A percentile compares a stretch with the other conserved stretches of the same genome.
phyloP scores from a whole-genome alignment of 352 stramenopile species.

The Pythium aquatile region DNA sequence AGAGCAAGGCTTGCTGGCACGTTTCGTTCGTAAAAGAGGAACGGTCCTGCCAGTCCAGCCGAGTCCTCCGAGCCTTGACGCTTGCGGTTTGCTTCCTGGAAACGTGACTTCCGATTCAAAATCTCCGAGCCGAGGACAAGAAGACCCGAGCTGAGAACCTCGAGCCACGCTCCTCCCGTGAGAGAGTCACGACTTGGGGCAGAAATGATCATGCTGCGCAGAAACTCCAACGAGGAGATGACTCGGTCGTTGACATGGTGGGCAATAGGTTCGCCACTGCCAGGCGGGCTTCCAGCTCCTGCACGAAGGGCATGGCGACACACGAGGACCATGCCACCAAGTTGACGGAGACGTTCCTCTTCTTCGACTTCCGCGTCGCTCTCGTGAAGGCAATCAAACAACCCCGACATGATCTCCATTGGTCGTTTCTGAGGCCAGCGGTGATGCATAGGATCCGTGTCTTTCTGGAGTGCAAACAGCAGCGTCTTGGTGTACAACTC shows the following conservation, averaged over 20 bases:
- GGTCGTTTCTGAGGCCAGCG: conserved; percentile 37
- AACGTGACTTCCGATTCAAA: conserved; percentile 40
- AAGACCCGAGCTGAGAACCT: conserved; percentile 54
- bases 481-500: conserved; percentile 67
- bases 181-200: conserved; percentile 36
- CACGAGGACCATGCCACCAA: conserved; percentile 58
- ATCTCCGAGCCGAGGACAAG: conserved; percentile 58
- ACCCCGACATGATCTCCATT: conserved; percentile 50
- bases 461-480: conserved; percentile 52
- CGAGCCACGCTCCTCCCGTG: conserved; percentile 47
- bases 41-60: conserved; percentile 7
- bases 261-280: conserved; percentile 22
- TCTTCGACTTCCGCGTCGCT: conserved; percentile 35
- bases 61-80: conserved; percentile 14
- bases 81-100: conserved; percentile 15
- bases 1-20: conserved; percentile 26
- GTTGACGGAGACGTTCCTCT: conserved; percentile 47
- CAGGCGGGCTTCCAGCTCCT: conserved; percentile 7
- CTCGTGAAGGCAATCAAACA: conserved; percentile 44
- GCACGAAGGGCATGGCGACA: conserved; percentile 43
- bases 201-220: conserved; percentile 54
- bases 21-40: conserved; percentile 60
- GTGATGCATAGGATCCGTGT: conserved; percentile 21
- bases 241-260: conserved; percentile 39
- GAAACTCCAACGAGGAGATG: conserved; percentile 41